A percentile compares a stretch with the other conserved stretches of the same genome.
phyloP scores from a whole-genome alignment of 2,329 filamentous ascomycete species.

The Aspergillus brasiliensis region DNA sequence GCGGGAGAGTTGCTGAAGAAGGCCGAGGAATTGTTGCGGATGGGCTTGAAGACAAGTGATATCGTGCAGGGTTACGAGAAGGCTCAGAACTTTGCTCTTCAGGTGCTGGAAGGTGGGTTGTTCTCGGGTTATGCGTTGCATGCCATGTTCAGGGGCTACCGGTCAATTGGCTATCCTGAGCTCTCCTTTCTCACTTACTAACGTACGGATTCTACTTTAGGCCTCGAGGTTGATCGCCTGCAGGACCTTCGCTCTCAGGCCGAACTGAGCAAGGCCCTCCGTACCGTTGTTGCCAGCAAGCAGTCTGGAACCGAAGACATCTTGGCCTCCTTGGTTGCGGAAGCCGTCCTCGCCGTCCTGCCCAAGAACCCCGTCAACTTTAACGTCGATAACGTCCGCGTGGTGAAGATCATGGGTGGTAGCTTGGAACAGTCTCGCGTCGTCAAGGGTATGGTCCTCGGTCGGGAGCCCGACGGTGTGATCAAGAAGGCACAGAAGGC shows the following conservation, averaged over 20 bases:
- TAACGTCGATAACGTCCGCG: constrained; percentile 98
- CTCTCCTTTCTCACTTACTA: not conserved
- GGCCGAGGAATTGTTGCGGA: constrained; percentile 91
- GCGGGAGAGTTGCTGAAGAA: constrained; percentile 95
- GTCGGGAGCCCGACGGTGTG: constrained; percentile 87
- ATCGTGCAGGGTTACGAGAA: constrained; percentile 95
- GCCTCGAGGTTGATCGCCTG: constrained; percentile 88
- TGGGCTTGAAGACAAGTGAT: constrained; percentile 98
- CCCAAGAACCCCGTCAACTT: constrained; percentile 96
- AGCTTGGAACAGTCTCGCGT: constrained; percentile 91
- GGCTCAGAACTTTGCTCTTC: constrained; percentile 84
- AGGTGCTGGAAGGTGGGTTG: constrained; percentile 71
- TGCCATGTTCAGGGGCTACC: constrained; percentile 11
- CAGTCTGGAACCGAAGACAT: constrained; percentile 92
- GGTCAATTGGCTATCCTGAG: not conserved
- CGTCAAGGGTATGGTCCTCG: constrained; percentile 97
- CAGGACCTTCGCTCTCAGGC: constrained; percentile 76
- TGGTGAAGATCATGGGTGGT: constrained; percentile 99
- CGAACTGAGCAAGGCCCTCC: constrained; percentile 91
- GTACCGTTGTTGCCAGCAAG: constrained; percentile 94
- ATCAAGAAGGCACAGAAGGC: constrained; percentile 90
- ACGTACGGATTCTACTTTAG: constrained; percentile 39
- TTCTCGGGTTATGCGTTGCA: not conserved
- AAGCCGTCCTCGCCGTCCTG: constrained; percentile 80
- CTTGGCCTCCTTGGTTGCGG: constrained; percentile 82